Conservation (phyloP, 345 rosid species). For the Draba incana region DNA sequence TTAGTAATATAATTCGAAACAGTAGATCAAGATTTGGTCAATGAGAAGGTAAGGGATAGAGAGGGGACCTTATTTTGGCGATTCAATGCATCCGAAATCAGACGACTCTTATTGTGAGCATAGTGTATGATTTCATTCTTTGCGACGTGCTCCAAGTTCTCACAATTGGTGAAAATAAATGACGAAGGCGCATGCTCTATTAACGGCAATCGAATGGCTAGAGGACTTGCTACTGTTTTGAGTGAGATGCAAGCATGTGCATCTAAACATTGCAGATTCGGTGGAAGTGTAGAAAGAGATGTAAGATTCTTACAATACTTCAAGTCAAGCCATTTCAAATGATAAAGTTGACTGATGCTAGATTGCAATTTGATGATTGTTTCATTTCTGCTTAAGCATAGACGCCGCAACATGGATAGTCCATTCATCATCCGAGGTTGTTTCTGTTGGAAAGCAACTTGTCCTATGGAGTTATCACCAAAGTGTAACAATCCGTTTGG, state of each 20-base stretch:
- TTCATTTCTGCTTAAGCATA: constrained; percentile 12
- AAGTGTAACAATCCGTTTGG: not conserved
- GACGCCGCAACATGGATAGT: not conserved
- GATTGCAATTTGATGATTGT: not conserved
- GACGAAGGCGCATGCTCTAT: not conserved
- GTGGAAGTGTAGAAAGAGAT: not conserved
- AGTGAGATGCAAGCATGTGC: too few relatives aligned
- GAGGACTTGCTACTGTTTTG: not conserved
- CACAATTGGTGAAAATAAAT: constrained; percentile 24
- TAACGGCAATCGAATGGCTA: not conserved
- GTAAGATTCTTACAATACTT: constrained; percentile 13
- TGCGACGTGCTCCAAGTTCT: constrained; percentile 5
- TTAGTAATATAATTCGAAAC: not conserved
- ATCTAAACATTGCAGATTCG: too few relatives aligned
- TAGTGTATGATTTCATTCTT: constrained; percentile 19
- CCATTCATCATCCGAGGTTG: not conserved
- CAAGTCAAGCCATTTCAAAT: constrained; percentile 17
- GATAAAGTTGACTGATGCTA: constrained; percentile 4
- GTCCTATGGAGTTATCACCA: too few relatives aligned
- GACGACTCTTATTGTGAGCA: not conserved
- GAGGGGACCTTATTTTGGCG: not conserved
- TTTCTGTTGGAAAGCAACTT: not conserved
- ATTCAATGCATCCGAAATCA: constrained; percentile 1
- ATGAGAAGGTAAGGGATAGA: not conserved
- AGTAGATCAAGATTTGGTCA: not conserved